Evolutionary conservation across 1,139 yeast species (phyloP), one percentile per base, ranked within the genome.

Genomic region (Eremothecium coryli): DNA sequence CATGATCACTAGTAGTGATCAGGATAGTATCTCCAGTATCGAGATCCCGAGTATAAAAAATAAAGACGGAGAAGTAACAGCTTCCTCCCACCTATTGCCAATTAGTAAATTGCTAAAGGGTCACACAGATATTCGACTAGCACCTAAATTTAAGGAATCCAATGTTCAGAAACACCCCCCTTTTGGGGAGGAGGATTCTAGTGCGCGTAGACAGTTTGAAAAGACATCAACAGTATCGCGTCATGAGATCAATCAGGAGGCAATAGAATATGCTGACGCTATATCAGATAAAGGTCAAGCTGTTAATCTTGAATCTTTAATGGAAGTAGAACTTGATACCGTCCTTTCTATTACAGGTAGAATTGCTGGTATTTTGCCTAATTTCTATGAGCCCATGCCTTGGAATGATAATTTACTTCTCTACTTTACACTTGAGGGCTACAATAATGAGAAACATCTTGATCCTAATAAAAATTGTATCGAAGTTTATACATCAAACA

Each of bases 391-490:
- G 11, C 14, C 9, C 10, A 4, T 17, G 9, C 22, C 30, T 10
- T 3, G 4, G 9, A 18, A 14, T 14, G 10, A n/a, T 18, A 16
- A n/a, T 4, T 14, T 27, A n/a, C 20, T 27, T n/a, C 20, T 27
- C 3, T 27, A 27, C 14, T 27, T 27, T 4, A 20, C 21, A 3
- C n/a, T 27, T 5, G 4, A 16, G n/a, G 8, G 5, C 14, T 10
- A n/a, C 11, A 10, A n/a, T 3, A 7, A 16, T 17, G n/a, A 10
- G 5, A 4, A 10, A 7, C 11, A 17, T 14, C 4, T 5, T 20
- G 30, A 27, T 27, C 43, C 44, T 8, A 39, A 38, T 17, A 39
- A 35, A 9, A 44, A 44, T 31, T 44, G 48, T 26, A 26, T 43
- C 18, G 30, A 27, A 18, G 17, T 27, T 16, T 27, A 16, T 22